These are phyloP conservation scores for Priceomyces medius DNA, from an alignment of 805 yeast species.

Conservation along the genomic window DNA sequence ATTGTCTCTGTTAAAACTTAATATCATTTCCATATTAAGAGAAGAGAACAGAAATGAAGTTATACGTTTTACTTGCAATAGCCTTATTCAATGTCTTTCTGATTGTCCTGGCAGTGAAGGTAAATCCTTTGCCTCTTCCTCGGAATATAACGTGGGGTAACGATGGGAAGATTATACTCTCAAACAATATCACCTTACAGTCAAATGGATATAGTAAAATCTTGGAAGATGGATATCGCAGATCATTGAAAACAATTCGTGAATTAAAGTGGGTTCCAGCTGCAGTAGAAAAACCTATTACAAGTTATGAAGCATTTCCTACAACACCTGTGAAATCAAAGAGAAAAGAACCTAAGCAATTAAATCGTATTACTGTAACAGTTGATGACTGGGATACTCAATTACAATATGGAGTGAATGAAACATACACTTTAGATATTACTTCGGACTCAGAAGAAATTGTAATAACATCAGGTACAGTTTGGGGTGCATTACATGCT, in stretches of 20 bases:
- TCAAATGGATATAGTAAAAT: constrained; percentile 10
- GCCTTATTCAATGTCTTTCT: too few relatives aligned
- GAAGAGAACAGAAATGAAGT: too few relatives aligned
- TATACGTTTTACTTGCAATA: too few relatives aligned
- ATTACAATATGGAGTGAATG: constrained; percentile 37
- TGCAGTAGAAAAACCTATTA: constrained; percentile 25
- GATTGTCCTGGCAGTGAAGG: constrained; percentile 16
- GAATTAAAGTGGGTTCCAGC: constrained; percentile 35
- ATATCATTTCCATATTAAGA: too few relatives aligned
- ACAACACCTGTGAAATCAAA: constrained; percentile 3
- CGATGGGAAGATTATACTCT: constrained; percentile 9
- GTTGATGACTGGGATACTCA: constrained; percentile 8
- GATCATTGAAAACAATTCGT: constrained; percentile 13
- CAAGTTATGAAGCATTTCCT: constrained; percentile 18
- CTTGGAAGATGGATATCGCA: constrained; percentile 22
- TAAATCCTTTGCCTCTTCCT: constrained; percentile 27
- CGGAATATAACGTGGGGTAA: constrained; percentile 19
- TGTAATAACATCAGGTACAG: constrained; percentile 27
- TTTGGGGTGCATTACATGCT: constrained; percentile 45
- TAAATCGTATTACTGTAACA: background rate
- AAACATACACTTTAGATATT: constrained; percentile 28
- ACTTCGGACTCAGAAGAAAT: constrained; percentile 12
- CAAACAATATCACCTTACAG: constrained; percentile 6
- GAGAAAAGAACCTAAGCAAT: background rate
- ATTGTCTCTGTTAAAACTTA: too few relatives aligned